A percentile compares a stretch with the other conserved stretches of the same genome.
Evolutionary conservation across 2,329 filamentous ascomycete species (phyloP).

Genomic region (Tympanopsis confertula): DNA sequence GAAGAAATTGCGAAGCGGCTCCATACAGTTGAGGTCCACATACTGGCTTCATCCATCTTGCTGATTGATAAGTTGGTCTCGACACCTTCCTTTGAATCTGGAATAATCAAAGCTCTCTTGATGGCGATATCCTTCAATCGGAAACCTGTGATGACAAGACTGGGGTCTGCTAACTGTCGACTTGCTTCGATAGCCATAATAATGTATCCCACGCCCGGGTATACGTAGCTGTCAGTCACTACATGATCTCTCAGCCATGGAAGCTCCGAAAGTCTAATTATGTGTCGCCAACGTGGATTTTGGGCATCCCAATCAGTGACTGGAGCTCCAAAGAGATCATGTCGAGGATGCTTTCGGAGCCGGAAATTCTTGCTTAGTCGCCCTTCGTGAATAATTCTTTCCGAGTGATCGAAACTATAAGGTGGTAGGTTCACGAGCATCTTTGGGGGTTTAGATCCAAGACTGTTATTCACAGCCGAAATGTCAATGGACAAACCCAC

Average conservation of each 20-base stretch:
- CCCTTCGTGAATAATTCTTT: constrained; percentile 13
- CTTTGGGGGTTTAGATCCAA: too few species aligned
- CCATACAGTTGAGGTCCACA: too few species aligned
- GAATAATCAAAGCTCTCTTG: constrained; percentile 13
- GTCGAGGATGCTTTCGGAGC: constrained; percentile 10
- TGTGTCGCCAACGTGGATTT: constrained; percentile 8
- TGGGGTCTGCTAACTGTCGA: neutral
- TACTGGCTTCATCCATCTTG: constrained; percentile 28
- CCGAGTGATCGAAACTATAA: constrained; percentile 17
- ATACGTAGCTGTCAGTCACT: constrained; percentile 5
- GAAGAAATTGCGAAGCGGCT: constrained; percentile 40
- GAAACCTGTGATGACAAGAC: neutral
- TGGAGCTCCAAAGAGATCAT: constrained; percentile 11
- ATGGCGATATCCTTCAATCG: constrained; percentile 9
- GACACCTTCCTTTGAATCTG: too few species aligned
- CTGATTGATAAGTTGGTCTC: constrained; percentile 31
- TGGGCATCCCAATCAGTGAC: constrained; percentile 8
- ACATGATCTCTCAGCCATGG: constrained; percentile 11
- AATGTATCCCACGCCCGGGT: constrained; percentile 6
- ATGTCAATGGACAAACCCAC: too few species aligned
- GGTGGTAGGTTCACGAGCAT: constrained; percentile 9
- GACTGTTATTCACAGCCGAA: too few species aligned
- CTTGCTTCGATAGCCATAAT: constrained; percentile 16
- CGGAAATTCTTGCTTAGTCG: constrained; percentile 11
- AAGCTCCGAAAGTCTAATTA: constrained; percentile 11